Conservation (phyloP, 2,329 filamentous ascomycete genomes). For the Fusarium tricinctum region DNA sequence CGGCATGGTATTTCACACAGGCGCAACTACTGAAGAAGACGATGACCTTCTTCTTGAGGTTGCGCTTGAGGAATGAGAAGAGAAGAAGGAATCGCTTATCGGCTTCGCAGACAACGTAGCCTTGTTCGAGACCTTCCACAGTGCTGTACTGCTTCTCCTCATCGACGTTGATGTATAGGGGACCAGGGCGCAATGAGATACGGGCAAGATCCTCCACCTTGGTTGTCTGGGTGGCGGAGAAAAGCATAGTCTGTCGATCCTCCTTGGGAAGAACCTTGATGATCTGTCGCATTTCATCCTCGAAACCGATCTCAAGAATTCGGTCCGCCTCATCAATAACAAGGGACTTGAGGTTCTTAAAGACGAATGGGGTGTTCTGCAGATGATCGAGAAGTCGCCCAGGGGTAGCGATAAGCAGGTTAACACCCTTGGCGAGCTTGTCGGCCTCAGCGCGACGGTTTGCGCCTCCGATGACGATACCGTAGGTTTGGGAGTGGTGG, state of each 20-base stretch:
- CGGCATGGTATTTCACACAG: conserved; percentile 94
- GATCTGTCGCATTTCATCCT: conserved; percentile 97
- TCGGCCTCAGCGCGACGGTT: conserved; percentile 92
- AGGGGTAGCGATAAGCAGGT: conserved; percentile 93
- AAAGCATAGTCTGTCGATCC: conserved; percentile 95
- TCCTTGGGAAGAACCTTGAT: conserved; percentile 92
- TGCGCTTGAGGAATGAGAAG: conserved; percentile 91
- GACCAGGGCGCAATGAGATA: conserved; percentile 91
- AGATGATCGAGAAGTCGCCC: conserved; percentile 94
- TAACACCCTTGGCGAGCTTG: conserved; percentile 94
- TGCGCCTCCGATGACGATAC: conserved; percentile 95
- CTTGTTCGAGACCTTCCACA: conserved; percentile 93
- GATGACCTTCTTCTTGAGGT: conserved; percentile 96
- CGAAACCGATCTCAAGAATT: conserved; percentile 97
- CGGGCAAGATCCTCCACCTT: conserved; percentile 97
- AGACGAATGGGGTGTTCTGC: conserved; percentile 90
- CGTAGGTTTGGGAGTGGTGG: conserved; percentile 93
- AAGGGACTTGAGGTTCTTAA: conserved; percentile 92
- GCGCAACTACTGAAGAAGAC: conserved; percentile 95
- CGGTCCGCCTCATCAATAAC: conserved; percentile 98
- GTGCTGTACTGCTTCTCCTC: conserved; percentile 90
- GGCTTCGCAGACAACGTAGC: conserved; percentile 92
- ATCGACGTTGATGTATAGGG: conserved; percentile 97
- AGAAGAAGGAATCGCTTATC: conserved; percentile 94
- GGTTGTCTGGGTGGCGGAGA: conserved; percentile 97